phyloP scores from a whole-genome alignment of 305 asterid species.

The Fraxinus paxiana region DNA sequence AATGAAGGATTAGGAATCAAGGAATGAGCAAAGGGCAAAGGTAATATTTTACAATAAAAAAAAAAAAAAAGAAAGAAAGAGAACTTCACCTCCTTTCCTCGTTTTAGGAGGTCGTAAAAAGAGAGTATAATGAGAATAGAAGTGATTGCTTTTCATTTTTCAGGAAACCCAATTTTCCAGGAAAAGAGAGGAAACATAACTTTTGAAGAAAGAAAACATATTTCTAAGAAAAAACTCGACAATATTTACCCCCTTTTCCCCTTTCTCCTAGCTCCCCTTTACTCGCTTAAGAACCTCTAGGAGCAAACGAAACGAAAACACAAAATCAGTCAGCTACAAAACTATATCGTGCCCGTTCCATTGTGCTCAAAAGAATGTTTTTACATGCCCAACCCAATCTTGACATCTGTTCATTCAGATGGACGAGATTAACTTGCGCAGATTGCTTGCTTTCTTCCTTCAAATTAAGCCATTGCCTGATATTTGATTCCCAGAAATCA shows the following conservation, averaged over 20 bases:
- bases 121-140: neutral
- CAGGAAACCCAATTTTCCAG: neutral
- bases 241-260: neutral
- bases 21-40: neutral
- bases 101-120: neutral
- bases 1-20: neutral
- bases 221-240: neutral
- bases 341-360: constrained; percentile 64
- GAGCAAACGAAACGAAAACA: neutral
- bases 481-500: constrained; percentile 29
- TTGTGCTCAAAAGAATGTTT: constrained; percentile 63
- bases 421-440: constrained; percentile 30
- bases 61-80: too few species aligned
- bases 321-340: constrained; percentile 41
- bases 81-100: neutral
- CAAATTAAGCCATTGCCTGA: constrained; percentile 51
- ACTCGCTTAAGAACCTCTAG: neutral
- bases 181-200: neutral
- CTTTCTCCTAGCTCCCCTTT: neutral
- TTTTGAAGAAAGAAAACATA: neutral
- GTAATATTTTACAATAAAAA: neutral
- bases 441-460: constrained; percentile 55
- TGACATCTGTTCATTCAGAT: constrained; percentile 49
- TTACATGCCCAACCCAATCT: constrained; percentile 63
- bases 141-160: neutral